Conservation (phyloP, 1,284 basidiomycete species). For the Gomphus bonarii region DNA sequence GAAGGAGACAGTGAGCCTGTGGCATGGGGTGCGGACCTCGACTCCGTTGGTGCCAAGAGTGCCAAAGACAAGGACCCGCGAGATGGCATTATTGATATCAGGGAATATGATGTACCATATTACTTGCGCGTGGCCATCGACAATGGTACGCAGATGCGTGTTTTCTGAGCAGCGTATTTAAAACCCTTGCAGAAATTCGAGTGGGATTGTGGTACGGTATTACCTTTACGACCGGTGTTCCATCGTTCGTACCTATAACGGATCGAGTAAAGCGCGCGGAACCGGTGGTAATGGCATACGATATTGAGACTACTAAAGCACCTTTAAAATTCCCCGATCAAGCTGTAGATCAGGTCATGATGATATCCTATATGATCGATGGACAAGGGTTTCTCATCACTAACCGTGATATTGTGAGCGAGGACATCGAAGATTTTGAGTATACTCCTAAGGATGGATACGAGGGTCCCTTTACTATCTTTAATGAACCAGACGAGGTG, state of each 20-base stretch:
- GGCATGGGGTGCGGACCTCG: slow-evolving; percentile 44
- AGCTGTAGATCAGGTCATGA: slow-evolving; percentile 96
- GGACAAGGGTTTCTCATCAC: slow-evolving; percentile 97
- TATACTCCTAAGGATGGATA: slow-evolving; percentile 98
- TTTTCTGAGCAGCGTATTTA: background rate
- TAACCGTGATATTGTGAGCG: slow-evolving; percentile 93
- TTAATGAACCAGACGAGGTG: slow-evolving; percentile 93
- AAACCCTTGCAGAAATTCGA: slow-evolving; percentile 57
- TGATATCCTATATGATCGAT: slow-evolving; percentile 99
- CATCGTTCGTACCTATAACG: slow-evolving; percentile 61
- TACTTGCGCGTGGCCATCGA: slow-evolving; percentile 98
- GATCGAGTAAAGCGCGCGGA: slow-evolving; percentile 97
- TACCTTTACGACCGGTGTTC: slow-evolving; percentile 73
- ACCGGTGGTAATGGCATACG: slow-evolving; percentile 97
- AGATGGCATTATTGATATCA: slow-evolving; percentile 88
- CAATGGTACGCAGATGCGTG: slow-evolving; percentile 40
- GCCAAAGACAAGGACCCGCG: slow-evolving; percentile 68
- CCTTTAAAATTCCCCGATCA: slow-evolving; percentile 98
- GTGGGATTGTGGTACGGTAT: slow-evolving; percentile 97
- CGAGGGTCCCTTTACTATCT: slow-evolving; percentile 93
- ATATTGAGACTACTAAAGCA: slow-evolving; percentile 98
- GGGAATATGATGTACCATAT: slow-evolving; percentile 97
- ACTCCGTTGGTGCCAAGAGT: slow-evolving; percentile 25
- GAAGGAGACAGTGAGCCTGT: slow-evolving; percentile 36
- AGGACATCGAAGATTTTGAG: slow-evolving; percentile 98